Conservation (phyloP, 768 basidiomycete species). For the Holtermannia corniformis region DNA sequence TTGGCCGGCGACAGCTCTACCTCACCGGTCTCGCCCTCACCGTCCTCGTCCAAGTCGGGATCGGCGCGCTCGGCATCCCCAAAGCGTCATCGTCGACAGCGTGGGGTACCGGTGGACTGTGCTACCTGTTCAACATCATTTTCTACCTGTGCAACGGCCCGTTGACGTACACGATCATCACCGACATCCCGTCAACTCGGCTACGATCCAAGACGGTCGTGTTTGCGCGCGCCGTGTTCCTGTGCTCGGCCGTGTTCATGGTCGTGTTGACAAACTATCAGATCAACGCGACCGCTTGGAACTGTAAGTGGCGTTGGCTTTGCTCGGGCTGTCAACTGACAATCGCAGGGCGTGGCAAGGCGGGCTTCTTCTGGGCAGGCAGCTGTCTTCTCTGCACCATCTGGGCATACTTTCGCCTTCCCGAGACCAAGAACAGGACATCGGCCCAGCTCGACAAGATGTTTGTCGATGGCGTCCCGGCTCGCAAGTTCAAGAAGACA, state of each 20-base stretch:
- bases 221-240: no score
- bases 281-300: slow-evolving; percentile 12
- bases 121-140: background rate
- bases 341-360: no score
- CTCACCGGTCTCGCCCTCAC: slow-evolving; percentile 35
- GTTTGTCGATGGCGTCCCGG: background rate
- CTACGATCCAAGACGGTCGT: slow-evolving; percentile 10
- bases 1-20: slow-evolving; percentile 43
- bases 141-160: slow-evolving; percentile 2
- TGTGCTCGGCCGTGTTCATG: no score
- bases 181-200: slow-evolving; percentile 5
- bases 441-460: background rate
- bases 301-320: no score
- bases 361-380: slow-evolving; percentile 28
- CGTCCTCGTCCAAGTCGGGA: slow-evolving; percentile 33
- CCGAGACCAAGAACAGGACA: slow-evolving; percentile 18
- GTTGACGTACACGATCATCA: slow-evolving; percentile 7
- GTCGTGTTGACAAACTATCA: no score
- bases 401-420: slow-evolving; percentile 27
- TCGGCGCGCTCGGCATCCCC: slow-evolving; percentile 37
- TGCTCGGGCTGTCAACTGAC: no score
- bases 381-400: slow-evolving; percentile 13
- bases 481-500: background rate
- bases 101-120: slow-evolving; percentile 5
- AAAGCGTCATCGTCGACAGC: no score